Percentiles rank a stretch among this genome's conserved stretches.
Evolutionary conservation across 306 rosid genomes (phyloP).

Genomic region (Boehmeria nivea): DNA sequence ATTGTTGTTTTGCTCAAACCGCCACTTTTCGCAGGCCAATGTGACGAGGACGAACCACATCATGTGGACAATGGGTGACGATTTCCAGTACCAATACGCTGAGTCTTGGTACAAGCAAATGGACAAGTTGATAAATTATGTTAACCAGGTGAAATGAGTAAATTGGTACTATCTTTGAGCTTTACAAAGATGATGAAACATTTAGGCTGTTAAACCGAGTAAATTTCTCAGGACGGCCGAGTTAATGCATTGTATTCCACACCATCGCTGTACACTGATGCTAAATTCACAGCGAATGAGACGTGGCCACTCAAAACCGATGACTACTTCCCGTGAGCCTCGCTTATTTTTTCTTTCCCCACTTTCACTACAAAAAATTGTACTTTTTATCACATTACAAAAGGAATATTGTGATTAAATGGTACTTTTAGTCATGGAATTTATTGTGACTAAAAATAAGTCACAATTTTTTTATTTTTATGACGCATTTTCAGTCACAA

Average conservation of each 20-base stretch:
- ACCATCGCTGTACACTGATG: constrained; percentile 76
- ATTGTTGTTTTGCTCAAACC: too few relatives aligned
- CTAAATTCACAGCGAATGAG: constrained; percentile 68
- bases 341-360: not conserved
- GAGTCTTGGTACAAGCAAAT: constrained; percentile 90
- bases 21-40: constrained; percentile 54
- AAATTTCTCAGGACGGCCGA: constrained; percentile 67
- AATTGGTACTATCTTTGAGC: too few relatives aligned
- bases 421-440: too few relatives aligned
- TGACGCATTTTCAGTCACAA: too few relatives aligned
- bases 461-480: too few relatives aligned
- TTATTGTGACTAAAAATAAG: too few relatives aligned
- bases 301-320: constrained; percentile 84
- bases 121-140: constrained; percentile 87
- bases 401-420: too few relatives aligned
- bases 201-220: constrained; percentile 1
- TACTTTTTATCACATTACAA: constrained; percentile 1
- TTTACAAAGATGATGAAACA: not conserved
- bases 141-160: constrained; percentile 62
- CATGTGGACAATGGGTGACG: constrained; percentile 99
- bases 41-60: constrained; percentile 81
- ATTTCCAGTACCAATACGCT: constrained; percentile 84
- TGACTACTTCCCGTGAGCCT: constrained; percentile 85
- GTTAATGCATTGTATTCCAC: constrained; percentile 90
- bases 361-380: constrained; percentile 3